Percentiles rank a stretch among this genome's conserved stretches.
Conservation (phyloP, 495 filamentous ascomycete genomes). For the Neurospora sp. region DNA sequence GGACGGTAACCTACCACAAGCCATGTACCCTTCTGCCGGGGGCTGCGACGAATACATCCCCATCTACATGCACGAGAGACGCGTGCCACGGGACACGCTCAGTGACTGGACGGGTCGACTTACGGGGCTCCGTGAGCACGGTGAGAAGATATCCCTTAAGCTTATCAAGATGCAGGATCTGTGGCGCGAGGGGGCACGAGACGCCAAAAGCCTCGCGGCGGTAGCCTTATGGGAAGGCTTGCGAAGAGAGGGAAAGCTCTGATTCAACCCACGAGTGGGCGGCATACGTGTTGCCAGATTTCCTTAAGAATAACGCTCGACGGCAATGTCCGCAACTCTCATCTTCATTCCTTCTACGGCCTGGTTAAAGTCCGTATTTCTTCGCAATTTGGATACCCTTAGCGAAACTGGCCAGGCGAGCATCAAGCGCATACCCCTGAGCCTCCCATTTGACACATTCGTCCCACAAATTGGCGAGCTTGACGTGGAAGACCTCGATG, state of each 20-base stretch:
- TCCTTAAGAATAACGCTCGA: background rate
- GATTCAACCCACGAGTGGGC: constrained; percentile 2
- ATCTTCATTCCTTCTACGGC: background rate
- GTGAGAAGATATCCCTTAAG: constrained; percentile 74
- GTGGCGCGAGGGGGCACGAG: constrained; percentile 66
- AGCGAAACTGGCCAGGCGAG: constrained; percentile 71
- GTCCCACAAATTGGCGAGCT: constrained; percentile 52
- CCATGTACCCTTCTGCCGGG: constrained; percentile 67
- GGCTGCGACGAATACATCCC: constrained; percentile 80
- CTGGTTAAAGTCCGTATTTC: constrained; percentile 28
- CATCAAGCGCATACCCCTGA: constrained; percentile 77
- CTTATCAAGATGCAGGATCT: constrained; percentile 60
- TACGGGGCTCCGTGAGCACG: constrained; percentile 66
- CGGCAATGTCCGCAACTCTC: background rate
- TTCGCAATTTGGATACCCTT: constrained; percentile 78
- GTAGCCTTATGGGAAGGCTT: constrained; percentile 69
- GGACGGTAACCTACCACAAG: constrained; percentile 46
- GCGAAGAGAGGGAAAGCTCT: constrained; percentile 54
- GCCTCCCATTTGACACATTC: constrained; percentile 60
- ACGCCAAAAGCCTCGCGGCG: constrained; percentile 72
- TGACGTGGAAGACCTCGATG: constrained; percentile 74
- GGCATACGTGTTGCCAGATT: background rate
- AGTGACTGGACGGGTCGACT: constrained; percentile 62
- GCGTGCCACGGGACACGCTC: constrained; percentile 53
- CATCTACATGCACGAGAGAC: constrained; percentile 63